Evolutionary conservation across 179 eudicot species (phyloP), one percentile per base, ranked within the genome.

Genomic region (Spinacia oleracea): DNA sequence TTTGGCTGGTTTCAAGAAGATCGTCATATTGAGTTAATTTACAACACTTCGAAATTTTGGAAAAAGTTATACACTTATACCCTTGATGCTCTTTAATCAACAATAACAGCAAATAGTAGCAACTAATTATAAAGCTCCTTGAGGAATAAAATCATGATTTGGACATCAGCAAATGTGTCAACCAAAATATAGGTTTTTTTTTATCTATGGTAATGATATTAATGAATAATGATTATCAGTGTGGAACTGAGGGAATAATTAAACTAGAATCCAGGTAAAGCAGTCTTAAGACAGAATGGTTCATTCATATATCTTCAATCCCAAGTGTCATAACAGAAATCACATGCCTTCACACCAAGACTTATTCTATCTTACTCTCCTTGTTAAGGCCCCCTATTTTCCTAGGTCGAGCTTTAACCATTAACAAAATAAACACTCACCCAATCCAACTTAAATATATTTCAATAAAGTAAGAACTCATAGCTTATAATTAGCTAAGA

Each of bases 301-400:
- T 25, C 16, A 7, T 25, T 60, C 65, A 60, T 32, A 27, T 48
- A 48, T 63, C 7, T 31, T 5, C 8, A 63, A 29, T 31, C 68
- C 14, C 31, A 32, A 63, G 6, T 16, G 16, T 31, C 68, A 34
- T 21, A 40, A 40, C 6, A 40, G 27, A 55, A 23, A 14, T 42
- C 59, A 67, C 59, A 53, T 55, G 78, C 68, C 74, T 63, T 27
- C 11, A 43, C 66, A 48, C 16, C 50, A 70, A 5, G 27, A 66
- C 12, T 38, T 18, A 15, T 18, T 62, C 0, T 45, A 45, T 20
- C 38, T 5, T 64, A 64, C 21, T 25, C 63, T 6, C 21, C 10
- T 25, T 4, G 34, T 5, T 25, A 60, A 51, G 58, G 21, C 34
- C 25, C 66, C 66, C 66, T 10, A n/a, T n/a, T n/a, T n/a, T n/a